phyloP scores from a whole-genome alignment of 768 basidiomycete species.

The Strobilomyces echinocephalus region DNA sequence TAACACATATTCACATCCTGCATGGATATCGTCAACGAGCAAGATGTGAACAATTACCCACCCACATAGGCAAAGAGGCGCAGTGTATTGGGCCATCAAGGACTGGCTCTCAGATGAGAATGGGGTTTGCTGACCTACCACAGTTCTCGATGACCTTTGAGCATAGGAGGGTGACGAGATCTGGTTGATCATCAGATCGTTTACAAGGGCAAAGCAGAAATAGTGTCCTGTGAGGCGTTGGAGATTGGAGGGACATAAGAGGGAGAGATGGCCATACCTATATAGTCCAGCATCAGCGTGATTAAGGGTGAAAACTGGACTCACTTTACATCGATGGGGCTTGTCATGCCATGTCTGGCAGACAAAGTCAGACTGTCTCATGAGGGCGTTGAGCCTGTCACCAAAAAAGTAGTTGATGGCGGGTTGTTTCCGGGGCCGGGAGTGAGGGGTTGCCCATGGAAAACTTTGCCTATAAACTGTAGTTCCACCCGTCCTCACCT shows the following conservation, averaged over 20 bases:
- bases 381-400: constrained; percentile 42
- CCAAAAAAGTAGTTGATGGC: too few relatives aligned
- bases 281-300: not conserved
- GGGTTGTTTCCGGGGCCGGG: too few relatives aligned
- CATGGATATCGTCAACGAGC: too few relatives aligned
- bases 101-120: not conserved
- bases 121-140: constrained; percentile 36
- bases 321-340: constrained; percentile 44
- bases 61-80: constrained; percentile 54
- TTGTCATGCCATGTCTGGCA: constrained; percentile 41
- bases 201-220: constrained; percentile 49
- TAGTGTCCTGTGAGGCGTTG: constrained; percentile 43
- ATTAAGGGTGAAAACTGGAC: constrained; percentile 23
- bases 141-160: constrained; percentile 43
- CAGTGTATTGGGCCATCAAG: constrained; percentile 26
- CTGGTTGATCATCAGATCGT: constrained; percentile 31
- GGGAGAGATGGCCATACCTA: constrained; percentile 5
- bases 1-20: too few relatives aligned
- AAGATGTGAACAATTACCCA: too few relatives aligned
- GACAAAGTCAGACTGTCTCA: constrained; percentile 36
- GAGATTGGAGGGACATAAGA: not conserved
- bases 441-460: too few relatives aligned
- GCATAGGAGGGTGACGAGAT: not conserved
- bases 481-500: too few relatives aligned
- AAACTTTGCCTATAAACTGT: too few relatives aligned